Evolutionary conservation across 2,329 filamentous ascomycete species (phyloP).

Genomic region (Cylindrodendrum hubeiense): DNA sequence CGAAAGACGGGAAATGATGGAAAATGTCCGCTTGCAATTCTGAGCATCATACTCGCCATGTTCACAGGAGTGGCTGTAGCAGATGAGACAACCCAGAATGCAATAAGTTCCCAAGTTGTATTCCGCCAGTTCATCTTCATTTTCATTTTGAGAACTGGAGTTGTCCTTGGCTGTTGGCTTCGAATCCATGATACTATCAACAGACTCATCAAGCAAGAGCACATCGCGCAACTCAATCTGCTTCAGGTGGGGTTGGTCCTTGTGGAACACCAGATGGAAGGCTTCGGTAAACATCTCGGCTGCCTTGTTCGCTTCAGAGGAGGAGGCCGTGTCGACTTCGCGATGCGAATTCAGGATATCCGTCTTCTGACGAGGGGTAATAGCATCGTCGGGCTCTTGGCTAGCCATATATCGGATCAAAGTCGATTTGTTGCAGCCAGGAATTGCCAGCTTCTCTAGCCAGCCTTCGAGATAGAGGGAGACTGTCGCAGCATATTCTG

Average conservation of each 20-base stretch:
- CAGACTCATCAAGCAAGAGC: constrained; percentile 64
- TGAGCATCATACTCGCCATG: constrained; percentile 70
- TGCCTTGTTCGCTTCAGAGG: constrained; percentile 55
- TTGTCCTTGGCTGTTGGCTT: constrained; percentile 65
- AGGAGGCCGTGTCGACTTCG: constrained; percentile 53
- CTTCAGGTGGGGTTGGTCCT: constrained; percentile 47
- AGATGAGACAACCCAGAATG: constrained; percentile 69
- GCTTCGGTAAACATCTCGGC: constrained; percentile 67
- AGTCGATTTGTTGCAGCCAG: constrained; percentile 64
- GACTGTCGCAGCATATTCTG: constrained; percentile 65
- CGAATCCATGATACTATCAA: constrained; percentile 66
- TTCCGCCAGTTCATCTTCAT: constrained; percentile 57
- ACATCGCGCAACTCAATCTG: constrained; percentile 65
- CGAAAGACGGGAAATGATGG: constrained; percentile 54
- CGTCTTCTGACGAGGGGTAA: constrained; percentile 67
- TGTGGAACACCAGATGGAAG: constrained; percentile 67
- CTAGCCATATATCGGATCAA: constrained; percentile 67
- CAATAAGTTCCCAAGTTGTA: constrained; percentile 66
- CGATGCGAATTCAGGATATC: constrained; percentile 63
- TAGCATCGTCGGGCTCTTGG: constrained; percentile 59
- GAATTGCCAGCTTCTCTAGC: constrained; percentile 63
- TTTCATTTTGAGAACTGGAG: constrained; percentile 48
- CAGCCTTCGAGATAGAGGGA: constrained; percentile 67
- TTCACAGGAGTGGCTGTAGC: constrained; percentile 71
- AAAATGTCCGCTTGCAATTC: constrained; percentile 66